Evolutionary conservation across 139 green algal species (phyloP), one percentile per base, ranked within the genome.

Genomic region (Chara braunii): DNA sequence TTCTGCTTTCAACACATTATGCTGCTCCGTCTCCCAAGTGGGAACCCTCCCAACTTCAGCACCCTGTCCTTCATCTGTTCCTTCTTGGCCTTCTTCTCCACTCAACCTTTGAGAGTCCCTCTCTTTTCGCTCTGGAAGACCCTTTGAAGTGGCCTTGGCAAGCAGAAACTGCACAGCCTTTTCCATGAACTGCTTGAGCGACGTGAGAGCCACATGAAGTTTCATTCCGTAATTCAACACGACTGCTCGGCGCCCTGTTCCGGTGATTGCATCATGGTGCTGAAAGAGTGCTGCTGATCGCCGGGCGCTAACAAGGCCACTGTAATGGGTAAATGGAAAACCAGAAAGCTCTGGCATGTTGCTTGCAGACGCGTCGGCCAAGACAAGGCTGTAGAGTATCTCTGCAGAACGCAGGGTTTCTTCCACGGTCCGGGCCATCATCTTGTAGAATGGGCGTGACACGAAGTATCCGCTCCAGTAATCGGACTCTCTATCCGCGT

Each of bases 391-490:
- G 51, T 42, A 50, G 29, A 70, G 59, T 2, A 72, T 64, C 23
- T 75, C 67, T 1, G 58, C 40, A 9, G 48, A 57, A 11, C 67
- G 48, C 2, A 75, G 24, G 9, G 58, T 50, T 7, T n/a, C 42
- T 42, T 72, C 67, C 24, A 75, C 57, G n/a, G 69, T 44, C 0
- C 58, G 37, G 59, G 60, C 67, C 18, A 72, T 58, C 50, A 12
- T 12, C 44, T 75, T 75, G 29, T 56, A 75, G 56, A 75, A 75
- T 4, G 67, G 58, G 3, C 67, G 67, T 4, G 67, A 72, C 9
- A 45, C 59, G 56, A 56, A 75, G 34, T 75, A 75, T 0, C 67
- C 67, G 37, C 58, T 72, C 67, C 67, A 75, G 59, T 75, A 75
- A 42, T 75, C 67, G 2, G 60, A 32, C 4, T 51, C 31, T 12